Conservation (phyloP, 345 rosid species). For the Sisymbrium irio region DNA sequence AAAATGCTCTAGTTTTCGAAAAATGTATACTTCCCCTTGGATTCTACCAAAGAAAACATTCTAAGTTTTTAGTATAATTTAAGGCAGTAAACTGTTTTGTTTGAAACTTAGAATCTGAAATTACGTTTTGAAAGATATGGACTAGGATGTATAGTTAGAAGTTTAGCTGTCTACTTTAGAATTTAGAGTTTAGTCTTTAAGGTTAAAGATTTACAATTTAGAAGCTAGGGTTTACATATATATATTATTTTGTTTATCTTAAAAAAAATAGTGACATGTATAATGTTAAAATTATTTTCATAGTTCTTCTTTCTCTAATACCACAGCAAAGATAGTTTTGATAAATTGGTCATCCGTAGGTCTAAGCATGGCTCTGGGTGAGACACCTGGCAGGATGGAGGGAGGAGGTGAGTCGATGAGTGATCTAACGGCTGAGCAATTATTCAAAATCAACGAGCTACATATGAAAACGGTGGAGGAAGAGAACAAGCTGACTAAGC, state of each 20-base stretch:
- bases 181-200: no score
- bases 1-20: background rate
- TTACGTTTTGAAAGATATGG: no score
- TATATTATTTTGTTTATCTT: background rate
- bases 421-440: slow-evolving; percentile 35
- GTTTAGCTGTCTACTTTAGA: no score
- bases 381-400: background rate
- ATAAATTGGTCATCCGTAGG: background rate
- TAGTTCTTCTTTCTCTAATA: background rate
- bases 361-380: background rate
- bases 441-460: slow-evolving; percentile 33
- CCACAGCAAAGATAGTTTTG: background rate
- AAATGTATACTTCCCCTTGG: no score
- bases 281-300: background rate
- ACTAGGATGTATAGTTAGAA: no score
- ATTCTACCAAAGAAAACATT: no score
- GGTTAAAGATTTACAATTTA: no score
- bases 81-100: no score
- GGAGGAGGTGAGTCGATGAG: slow-evolving; percentile 20
- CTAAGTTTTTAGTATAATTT: no score
- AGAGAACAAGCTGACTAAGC: slow-evolving; percentile 35
- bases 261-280: background rate
- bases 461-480: slow-evolving; percentile 33
- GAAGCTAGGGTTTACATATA: background rate
- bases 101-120: no score